phyloP scores from a whole-genome alignment of 1,284 basidiomycete species.

The Apiotrichum laibachii region DNA sequence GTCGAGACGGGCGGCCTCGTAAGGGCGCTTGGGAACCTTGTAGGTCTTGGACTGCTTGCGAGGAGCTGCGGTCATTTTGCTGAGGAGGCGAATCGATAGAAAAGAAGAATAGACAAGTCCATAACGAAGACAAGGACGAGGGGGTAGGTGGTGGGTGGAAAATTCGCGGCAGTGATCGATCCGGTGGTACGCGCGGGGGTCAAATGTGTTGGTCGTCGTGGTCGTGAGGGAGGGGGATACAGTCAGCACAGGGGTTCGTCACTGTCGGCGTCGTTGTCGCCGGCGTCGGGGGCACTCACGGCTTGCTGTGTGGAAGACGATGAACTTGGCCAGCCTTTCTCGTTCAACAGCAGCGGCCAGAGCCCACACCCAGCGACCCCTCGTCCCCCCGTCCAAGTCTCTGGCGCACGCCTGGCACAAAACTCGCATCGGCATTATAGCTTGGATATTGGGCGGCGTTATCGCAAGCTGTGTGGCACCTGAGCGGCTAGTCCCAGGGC shows the following conservation, averaged over 20 bases:
- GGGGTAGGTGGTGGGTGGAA: too few relatives aligned
- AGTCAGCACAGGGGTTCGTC: neutral
- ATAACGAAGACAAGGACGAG: too few relatives aligned
- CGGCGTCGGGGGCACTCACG: slow-evolving; percentile 3
- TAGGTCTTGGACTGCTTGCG: slow-evolving; percentile 62
- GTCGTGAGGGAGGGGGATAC: neutral
- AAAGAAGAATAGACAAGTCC: too few relatives aligned
- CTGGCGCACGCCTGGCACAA: too few relatives aligned
- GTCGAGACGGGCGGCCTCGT: slow-evolving; percentile 97
- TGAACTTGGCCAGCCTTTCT: neutral
- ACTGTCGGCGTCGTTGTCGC: too few relatives aligned
- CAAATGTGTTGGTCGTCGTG: neutral
- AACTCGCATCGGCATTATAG: too few relatives aligned
- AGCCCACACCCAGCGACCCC: neutral
- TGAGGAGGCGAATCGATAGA: neutral
- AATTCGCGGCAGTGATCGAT: slow-evolving; percentile 10
- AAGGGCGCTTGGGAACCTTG: slow-evolving; percentile 97
- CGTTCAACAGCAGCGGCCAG: neutral
- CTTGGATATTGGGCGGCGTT: too few relatives aligned
- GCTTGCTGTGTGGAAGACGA: slow-evolving; percentile 5
- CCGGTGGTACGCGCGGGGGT: neutral
- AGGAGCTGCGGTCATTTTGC: slow-evolving; percentile 12
- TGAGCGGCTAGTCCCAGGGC: too few relatives aligned
- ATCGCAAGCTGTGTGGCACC: too few relatives aligned
- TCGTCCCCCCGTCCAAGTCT: neutral